A percentile compares a stretch with the other conserved stretches of the same genome.
These are phyloP conservation scores for Aspergillus heteromorphus DNA, from an alignment of 495 filamentous ascomycete species.

Conservation along the genomic window DNA sequence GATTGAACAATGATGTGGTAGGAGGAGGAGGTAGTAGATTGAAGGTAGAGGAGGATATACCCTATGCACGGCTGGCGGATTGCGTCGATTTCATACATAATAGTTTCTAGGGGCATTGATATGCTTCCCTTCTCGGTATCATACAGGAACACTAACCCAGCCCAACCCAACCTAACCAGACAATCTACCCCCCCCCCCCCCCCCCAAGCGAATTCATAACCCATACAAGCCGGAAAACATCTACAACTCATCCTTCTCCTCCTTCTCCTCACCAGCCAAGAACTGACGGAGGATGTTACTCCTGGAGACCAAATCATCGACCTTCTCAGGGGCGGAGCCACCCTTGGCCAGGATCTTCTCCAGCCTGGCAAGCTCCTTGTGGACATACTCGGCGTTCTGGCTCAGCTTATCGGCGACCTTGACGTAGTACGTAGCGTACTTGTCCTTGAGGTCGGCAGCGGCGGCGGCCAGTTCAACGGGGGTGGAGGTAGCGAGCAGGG, in stretches of 20 bases:
- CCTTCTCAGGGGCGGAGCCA: slow-evolving; percentile 75
- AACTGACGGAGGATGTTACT: slow-evolving; percentile 87
- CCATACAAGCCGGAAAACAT: slow-evolving; percentile 1
- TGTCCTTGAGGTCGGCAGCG: slow-evolving; percentile 62
- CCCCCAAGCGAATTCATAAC: too few relatives aligned
- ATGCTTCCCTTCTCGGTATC: too few relatives aligned
- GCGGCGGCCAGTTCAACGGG: slow-evolving; percentile 54
- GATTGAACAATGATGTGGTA: too few relatives aligned
- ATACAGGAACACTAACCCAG: too few relatives aligned
- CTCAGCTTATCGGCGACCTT: slow-evolving; percentile 80
- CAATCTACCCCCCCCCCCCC: not conserved
- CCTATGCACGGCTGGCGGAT: too few relatives aligned
- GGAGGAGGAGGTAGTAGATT: too few relatives aligned
- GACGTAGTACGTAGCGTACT: slow-evolving; percentile 91
- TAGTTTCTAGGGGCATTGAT: too few relatives aligned
- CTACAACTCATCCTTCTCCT: slow-evolving; percentile 68
- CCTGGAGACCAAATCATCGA: slow-evolving; percentile 81
- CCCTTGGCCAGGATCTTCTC: slow-evolving; percentile 79
- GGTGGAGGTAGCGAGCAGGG: slow-evolving; percentile 62
- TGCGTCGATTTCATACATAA: too few relatives aligned
- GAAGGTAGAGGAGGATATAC: too few relatives aligned
- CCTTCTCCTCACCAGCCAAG: slow-evolving; percentile 37
- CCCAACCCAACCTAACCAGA: too few relatives aligned
- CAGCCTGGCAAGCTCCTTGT: slow-evolving; percentile 81
- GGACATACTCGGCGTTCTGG: slow-evolving; percentile 68